phyloP scores from a whole-genome alignment of 805 yeast genomes.

The Lipomyces sp. region DNA sequence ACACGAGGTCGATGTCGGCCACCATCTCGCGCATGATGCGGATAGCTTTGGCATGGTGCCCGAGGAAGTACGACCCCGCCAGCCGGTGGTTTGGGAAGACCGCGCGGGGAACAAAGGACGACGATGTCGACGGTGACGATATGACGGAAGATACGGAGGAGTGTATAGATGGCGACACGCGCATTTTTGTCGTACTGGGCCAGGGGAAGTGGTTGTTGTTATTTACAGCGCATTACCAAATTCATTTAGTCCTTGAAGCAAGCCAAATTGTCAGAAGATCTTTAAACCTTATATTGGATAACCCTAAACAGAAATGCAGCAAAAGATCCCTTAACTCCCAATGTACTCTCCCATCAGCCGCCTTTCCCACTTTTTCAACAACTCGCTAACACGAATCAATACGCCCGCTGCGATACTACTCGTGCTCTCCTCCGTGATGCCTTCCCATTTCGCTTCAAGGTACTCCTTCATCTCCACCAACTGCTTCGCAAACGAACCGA shows the following conservation, averaged over 20 bases:
- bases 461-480: conserved; percentile 36
- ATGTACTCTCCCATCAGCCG: conserved; percentile 15
- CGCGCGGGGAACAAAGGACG: conserved; percentile 59
- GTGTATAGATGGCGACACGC: too few relatives aligned
- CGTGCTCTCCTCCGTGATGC: conserved; percentile 34
- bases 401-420: conserved; percentile 38
- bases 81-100: conserved; percentile 73
- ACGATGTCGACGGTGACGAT: background rate
- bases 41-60: conserved; percentile 83
- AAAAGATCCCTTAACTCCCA: background rate
- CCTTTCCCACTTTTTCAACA: conserved; percentile 32
- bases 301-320: too few relatives aligned
- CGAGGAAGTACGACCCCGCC: conserved; percentile 60
- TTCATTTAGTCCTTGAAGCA: too few relatives aligned
- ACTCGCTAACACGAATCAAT: conserved; percentile 32
- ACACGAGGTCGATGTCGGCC: conserved; percentile 74
- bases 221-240: too few relatives aligned
- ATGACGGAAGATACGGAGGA: too few relatives aligned
- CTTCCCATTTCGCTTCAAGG: conserved; percentile 36
- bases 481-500: conserved; percentile 32
- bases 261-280: too few relatives aligned
- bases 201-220: too few relatives aligned
- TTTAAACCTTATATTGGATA: too few relatives aligned
- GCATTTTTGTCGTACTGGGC: too few relatives aligned
- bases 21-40: conserved; percentile 61